Evolutionary conservation across 108 stramenopile genomes (phyloP).

Genomic region (Bacterosira constricta): DNA sequence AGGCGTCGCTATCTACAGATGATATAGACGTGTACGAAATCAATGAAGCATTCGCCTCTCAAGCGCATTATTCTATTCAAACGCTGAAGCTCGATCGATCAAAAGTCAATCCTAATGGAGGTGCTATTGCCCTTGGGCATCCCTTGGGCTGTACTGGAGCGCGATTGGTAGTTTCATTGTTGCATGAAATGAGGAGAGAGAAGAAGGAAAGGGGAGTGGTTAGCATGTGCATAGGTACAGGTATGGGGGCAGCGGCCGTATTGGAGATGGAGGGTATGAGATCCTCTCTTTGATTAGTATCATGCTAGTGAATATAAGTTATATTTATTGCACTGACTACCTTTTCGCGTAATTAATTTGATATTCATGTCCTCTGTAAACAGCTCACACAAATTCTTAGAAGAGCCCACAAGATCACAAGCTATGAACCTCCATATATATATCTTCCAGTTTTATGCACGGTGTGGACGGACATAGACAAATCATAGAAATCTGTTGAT

Average conservation of each 20-base stretch:
- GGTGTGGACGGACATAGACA: too few relatives aligned
- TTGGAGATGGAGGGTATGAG: slow-evolving; percentile 74
- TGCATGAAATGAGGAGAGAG: slow-evolving; percentile 85
- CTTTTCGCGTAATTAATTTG: too few relatives aligned
- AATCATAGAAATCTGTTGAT: too few relatives aligned
- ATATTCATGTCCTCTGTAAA: too few relatives aligned
- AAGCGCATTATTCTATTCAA: slow-evolving; percentile 80
- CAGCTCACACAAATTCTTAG: too few relatives aligned
- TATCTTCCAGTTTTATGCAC: too few relatives aligned
- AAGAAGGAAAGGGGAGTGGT: slow-evolving; percentile 78
- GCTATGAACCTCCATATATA: too few relatives aligned
- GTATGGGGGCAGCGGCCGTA: slow-evolving; percentile 97
- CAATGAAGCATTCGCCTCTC: slow-evolving; percentile 98
- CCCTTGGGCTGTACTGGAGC: slow-evolving; percentile 95
- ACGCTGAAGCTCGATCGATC: slow-evolving; percentile 55
- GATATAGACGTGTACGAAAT: slow-evolving; percentile 96
- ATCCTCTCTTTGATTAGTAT: slow-evolving; percentile 26
- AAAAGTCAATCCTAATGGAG: slow-evolving; percentile 97
- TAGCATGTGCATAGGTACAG: slow-evolving; percentile 97
- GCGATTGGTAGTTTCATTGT: slow-evolving; percentile 88
- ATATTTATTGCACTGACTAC: too few relatives aligned
- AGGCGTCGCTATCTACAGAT: slow-evolving; percentile 49
- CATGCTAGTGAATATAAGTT: too few relatives aligned
- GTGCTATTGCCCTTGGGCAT: slow-evolving; percentile 97
- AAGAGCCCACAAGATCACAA: too few relatives aligned